phyloP scores from a whole-genome alignment of 257 asterid species.

The Solanum chmielewskii region DNA sequence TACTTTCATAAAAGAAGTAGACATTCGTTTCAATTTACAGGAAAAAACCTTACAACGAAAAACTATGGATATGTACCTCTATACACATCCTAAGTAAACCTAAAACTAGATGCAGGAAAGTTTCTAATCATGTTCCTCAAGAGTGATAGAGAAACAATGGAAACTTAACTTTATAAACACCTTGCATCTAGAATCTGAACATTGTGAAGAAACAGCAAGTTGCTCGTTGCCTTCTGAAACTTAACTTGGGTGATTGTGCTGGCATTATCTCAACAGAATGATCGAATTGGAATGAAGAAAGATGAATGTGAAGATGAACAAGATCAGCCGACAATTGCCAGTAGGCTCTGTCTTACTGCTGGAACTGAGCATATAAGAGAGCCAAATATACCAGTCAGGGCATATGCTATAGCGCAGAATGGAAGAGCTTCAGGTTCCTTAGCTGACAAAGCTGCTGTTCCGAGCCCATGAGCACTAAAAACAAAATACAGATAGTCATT shows the following conservation, averaged over 20 bases:
- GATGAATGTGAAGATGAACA: not conserved
- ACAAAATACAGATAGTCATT: not conserved
- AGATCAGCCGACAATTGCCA: slow-evolving; percentile 63
- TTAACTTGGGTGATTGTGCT: not conserved
- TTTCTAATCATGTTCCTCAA: not conserved
- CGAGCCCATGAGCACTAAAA: slow-evolving; percentile 88
- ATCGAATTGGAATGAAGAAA: not conserved
- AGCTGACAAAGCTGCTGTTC: slow-evolving; percentile 97
- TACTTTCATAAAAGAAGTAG: not conserved
- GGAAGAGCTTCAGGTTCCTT: slow-evolving; percentile 99
- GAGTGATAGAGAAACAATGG: not conserved
- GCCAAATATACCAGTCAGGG: slow-evolving; percentile 89
- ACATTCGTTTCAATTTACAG: not conserved
- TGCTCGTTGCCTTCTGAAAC: not conserved
- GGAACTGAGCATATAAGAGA: slow-evolving; percentile 90
- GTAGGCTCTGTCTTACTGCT: slow-evolving; percentile 77
- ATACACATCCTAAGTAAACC: not conserved
- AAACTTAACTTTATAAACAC: not conserved
- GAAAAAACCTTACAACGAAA: not conserved
- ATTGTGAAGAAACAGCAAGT: not conserved
- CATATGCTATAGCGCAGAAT: slow-evolving; percentile 94
- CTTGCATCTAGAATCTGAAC: not conserved
- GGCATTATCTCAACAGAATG: not conserved
- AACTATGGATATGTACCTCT: not conserved
- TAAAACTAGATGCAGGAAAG: not conserved